Conservation (phyloP, 257 asterid species). For the Solanum piurae region DNA sequence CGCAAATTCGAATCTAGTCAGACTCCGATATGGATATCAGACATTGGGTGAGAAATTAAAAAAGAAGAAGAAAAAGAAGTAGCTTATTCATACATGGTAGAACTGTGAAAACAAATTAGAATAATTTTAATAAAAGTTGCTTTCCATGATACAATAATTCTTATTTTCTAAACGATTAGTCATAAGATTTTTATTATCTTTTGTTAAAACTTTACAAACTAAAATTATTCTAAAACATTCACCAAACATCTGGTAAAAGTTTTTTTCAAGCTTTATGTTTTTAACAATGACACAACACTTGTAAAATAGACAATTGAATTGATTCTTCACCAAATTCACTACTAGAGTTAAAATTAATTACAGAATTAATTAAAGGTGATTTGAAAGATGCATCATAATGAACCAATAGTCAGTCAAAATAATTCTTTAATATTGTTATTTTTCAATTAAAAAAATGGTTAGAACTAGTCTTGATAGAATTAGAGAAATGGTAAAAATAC, state of each 20-base stretch:
- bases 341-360: not conserved
- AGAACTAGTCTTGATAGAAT: not conserved
- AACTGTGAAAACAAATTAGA: not conserved
- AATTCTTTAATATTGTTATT: not conserved
- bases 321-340: not conserved
- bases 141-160: not conserved
- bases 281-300: not conserved
- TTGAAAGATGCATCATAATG: not conserved
- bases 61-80: not conserved
- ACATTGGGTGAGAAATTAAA: too few species aligned
- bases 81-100: not conserved
- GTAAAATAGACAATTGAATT: not conserved
- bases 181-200: not conserved
- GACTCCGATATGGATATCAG: rapidly evolving
- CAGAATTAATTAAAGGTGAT: not conserved
- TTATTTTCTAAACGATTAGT: not conserved
- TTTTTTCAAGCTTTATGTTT: not conserved
- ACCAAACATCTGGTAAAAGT: not conserved
- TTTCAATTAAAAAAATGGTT: not conserved
- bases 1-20: too few species aligned
- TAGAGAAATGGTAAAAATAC: not conserved
- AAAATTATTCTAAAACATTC: not conserved
- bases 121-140: not conserved
- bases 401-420: not conserved
- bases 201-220: not conserved